Evolutionary conservation across 139 green algal species (phyloP).

Genomic region (Chlamydomonas sp.): DNA sequence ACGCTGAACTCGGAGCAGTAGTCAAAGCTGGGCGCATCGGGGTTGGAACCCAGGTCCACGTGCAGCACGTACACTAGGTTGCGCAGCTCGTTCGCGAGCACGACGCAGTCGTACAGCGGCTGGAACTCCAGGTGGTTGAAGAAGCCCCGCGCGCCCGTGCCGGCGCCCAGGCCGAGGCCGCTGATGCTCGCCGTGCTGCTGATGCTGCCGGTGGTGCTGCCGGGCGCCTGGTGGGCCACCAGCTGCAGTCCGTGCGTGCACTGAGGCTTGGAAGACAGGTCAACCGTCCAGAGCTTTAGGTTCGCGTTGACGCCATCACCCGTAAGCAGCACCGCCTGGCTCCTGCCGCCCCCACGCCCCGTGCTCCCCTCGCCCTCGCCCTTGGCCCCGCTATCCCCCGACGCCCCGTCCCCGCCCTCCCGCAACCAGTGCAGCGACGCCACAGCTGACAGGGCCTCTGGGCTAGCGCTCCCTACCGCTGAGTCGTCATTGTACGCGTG

Average conservation of each 20-base stretch:
- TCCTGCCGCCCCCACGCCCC: background rate
- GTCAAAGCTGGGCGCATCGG: slow-evolving; percentile 61
- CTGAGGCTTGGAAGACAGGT: background rate
- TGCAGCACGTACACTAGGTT: slow-evolving; percentile 81
- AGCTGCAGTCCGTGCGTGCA: slow-evolving; percentile 24
- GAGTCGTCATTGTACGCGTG: slow-evolving; percentile 15
- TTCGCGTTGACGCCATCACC: slow-evolving; percentile 49
- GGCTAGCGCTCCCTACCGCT: no score
- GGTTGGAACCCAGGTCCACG: background rate
- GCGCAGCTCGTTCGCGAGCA: slow-evolving; percentile 80
- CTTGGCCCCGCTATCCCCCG: background rate
- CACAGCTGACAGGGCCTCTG: slow-evolving; percentile 18
- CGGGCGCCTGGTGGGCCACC: background rate
- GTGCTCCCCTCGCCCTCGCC: background rate
- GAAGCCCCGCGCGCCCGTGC: slow-evolving; percentile 25
- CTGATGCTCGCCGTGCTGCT: background rate
- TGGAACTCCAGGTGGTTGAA: slow-evolving; percentile 72
- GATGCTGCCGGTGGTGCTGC: slow-evolving; percentile 30
- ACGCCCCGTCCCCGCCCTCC: background rate
- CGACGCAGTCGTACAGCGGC: slow-evolving; percentile 55
- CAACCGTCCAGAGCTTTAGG: slow-evolving; percentile 66
- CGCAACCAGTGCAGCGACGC: slow-evolving; percentile 23
- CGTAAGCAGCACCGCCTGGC: slow-evolving; percentile 48
- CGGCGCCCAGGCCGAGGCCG: slow-evolving; percentile 3
- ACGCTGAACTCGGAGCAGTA: slow-evolving; percentile 77